Base-by-base conservation (phyloP, 108 stramenopile genomes). In the Cyclostephanos tholiformis region DNA sequence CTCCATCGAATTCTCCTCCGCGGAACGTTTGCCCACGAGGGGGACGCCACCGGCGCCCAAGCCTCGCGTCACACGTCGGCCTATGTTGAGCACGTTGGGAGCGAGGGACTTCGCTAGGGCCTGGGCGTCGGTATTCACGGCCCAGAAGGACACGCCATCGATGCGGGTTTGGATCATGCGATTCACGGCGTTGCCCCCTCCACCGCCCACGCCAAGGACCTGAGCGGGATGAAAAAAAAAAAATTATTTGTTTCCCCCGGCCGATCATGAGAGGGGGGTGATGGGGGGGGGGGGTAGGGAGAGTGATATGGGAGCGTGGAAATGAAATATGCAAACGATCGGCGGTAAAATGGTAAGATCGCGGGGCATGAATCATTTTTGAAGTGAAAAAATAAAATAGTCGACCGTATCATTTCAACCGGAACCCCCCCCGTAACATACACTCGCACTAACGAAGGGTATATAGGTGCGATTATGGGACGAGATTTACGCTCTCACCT, bases 201-300 rank as follows among this genome's bases (percentile, higher is more conserved):
- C 89, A 26, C 89, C 89, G 22, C 89, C 89, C 17, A 90, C 86
- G 22, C 89, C 89, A 13, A 90, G 51, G 14, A 89, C 88, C 70
- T 87, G 63, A 22, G 16, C 17, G 16, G 59, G 29, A 52, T 1
- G 20, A 19, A n/a, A n/a, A n/a, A n/a, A n/a, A n/a, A n/a, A n/a
- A n/a, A n/a, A n/a, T n/a, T n/a, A n/a, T n/a, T n/a, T n/a, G n/a
- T n/a, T n/a, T n/a, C n/a, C n/a, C n/a, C n/a, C n/a, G n/a, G n/a
- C n/a, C n/a, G 23, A 19, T 7, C 7, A 57, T 29, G 53, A n/a
- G 26, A 4, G 1, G 2, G 5, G 56, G 11, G 12, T 5, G 26
- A 4, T 57, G 23, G 27, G 27, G 27, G 1, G 23, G 23, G 26
- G 56, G 27, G n/a, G n/a, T n/a, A n/a, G n/a, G n/a, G n/a, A n/a